Evolutionary conservation across 257 asterid species (phyloP), one percentile per base, ranked within the genome.

Genomic region (Fraxinus anomala): DNA sequence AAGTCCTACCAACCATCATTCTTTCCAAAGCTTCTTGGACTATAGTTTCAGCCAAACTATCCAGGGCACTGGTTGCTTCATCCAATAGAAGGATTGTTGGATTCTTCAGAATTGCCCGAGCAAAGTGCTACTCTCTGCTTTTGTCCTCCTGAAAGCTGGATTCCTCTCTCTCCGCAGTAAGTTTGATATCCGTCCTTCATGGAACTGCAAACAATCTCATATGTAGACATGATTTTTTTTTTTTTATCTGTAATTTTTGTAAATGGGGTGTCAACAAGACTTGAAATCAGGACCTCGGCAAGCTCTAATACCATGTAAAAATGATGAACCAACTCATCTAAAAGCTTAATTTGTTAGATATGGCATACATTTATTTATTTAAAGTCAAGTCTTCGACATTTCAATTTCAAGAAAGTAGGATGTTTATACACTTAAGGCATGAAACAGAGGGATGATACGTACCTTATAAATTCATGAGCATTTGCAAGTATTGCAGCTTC

Each of bases 401-500:
- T 56, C 10, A 8, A n/a, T n/a, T 56, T 23, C 66, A 56, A n/a
- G 31, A 10, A 63, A 21, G 6, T 24, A 21, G 14, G 31, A 11
- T 63, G 6, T 9, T 24, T 21, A 9, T 31, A 31, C 68, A 23
- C 1, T 24, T 24, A 24, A 9, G 47, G 3, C 13, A 2, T 10
- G 3, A 40, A 40, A 13, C 47, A 40, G 47, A 40, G 47, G 14
- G 24, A 19, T 19, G 23, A 14, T 19, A 4, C 5, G 24, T 10
- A 89, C 96, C 97, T 87, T 78, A 91, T 83, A 82, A 91, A 92
- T 76, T 91, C 96, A 51, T 91, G 90, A n/a, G 97, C 97, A 70
- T 92, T 92, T 19, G 97, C 96, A 10, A 75, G 86, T 68, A 66
- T 72, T 24, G 96, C 84, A 3, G 94, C 96, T 77, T 84, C 84